These are phyloP conservation scores for Schizochytrium sp. DNA, from an alignment of 108 stramenopile genomes.

Conservation along the genomic window DNA sequence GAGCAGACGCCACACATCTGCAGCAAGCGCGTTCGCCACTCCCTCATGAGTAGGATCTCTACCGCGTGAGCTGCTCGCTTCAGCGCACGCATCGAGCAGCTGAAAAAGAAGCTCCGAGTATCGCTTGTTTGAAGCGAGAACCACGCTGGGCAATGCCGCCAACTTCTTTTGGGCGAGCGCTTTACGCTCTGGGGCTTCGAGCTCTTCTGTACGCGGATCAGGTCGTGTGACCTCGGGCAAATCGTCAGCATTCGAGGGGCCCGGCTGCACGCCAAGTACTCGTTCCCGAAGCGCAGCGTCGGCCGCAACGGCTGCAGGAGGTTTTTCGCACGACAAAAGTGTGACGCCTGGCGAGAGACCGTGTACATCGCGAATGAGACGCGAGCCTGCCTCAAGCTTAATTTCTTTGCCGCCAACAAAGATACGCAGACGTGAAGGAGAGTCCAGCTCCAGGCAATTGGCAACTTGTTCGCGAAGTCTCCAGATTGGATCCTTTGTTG, in stretches of 20 bases:
- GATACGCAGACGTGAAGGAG: neutral
- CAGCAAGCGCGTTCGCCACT: neutral
- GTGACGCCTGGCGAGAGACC: neutral
- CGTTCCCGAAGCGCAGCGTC: neutral
- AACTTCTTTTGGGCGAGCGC: neutral
- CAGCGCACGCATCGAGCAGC: neutral
- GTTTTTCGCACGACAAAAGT: neutral
- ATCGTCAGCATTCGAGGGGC: neutral
- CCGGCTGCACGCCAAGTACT: neutral
- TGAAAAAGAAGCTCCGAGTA: neutral
- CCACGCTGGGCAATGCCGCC: neutral
- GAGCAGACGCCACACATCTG: neutral
- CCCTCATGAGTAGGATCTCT: too few relatives aligned
- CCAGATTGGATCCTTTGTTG: neutral
- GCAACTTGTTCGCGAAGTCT: neutral
- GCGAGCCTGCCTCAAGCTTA: neutral
- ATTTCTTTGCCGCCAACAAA: constrained; percentile 8
- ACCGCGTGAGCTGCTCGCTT: neutral
- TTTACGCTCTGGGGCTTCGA: too few relatives aligned
- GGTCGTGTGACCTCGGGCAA: neutral
- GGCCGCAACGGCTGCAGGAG: neutral
- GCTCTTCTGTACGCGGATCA: neutral
- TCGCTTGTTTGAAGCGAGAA: neutral
- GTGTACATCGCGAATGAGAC: neutral
- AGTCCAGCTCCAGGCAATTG: neutral